phyloP scores from a whole-genome alignment of 306 rosid species.

The Cyamopsis tetragonoloba region DNA sequence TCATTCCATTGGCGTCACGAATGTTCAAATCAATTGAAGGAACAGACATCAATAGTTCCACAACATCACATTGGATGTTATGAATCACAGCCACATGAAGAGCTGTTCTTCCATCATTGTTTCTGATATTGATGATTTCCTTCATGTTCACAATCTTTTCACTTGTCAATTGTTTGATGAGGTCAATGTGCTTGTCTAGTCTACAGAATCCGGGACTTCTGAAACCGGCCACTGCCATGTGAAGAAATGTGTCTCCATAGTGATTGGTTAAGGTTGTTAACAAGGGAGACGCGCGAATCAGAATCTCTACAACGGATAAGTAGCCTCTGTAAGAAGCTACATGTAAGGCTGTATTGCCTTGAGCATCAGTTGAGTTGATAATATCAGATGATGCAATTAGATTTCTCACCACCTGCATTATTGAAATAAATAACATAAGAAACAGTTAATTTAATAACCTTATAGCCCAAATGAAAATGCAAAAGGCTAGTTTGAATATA shows the following conservation, averaged over 20 bases:
- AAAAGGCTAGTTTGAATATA: not conserved
- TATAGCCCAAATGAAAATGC: not conserved
- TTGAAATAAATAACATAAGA: conserved; percentile 8
- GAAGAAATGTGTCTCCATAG: conserved; percentile 85
- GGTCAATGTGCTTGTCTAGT: conserved; percentile 73
- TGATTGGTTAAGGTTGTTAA: conserved; percentile 49
- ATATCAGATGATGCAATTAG: conserved; percentile 51
- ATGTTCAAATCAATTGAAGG: conserved; percentile 65
- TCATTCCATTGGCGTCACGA: conserved; percentile 65
- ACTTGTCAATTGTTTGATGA: conserved; percentile 46
- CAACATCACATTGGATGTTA: conserved; percentile 54
- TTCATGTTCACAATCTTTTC: conserved; percentile 39
- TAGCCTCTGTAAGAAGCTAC: conserved; percentile 76
- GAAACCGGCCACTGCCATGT: conserved; percentile 86
- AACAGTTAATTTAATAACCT: not conserved
- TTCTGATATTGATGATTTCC: conserved; percentile 61
- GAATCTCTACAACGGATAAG: conserved; percentile 64
- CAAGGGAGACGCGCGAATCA: conserved; percentile 53
- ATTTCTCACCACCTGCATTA: conserved; percentile 76
- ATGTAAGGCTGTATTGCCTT: conserved; percentile 89
- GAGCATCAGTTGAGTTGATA: conserved; percentile 51
- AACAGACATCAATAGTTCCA: conserved; percentile 65
- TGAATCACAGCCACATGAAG: conserved; percentile 73
- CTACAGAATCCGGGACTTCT: conserved; percentile 74
- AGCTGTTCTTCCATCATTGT: conserved; percentile 81